Base-by-base conservation (phyloP, 2,329 filamentous ascomycete genomes). In the Purpureocillium lavendulum region DNA sequence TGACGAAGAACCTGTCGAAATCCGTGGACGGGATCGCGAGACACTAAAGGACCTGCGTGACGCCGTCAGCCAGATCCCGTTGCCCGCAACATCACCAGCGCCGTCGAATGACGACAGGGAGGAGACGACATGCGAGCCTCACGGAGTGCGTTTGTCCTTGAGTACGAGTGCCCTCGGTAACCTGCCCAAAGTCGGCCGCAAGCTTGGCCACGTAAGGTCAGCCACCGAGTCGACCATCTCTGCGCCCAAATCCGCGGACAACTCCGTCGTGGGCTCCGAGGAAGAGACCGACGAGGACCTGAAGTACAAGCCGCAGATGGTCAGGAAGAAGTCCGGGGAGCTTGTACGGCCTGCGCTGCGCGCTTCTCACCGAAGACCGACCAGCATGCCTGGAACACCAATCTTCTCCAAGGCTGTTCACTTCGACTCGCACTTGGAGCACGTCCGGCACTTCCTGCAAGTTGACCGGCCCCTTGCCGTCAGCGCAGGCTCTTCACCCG, bases 261-360 rank as follows among this genome's bases (percentile, higher is more conserved):
- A 65, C 40, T 77, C 75, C 2, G 45, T 68, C 26, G 66, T 66
- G 3, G 62, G 57, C 8, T 80, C 77, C 1, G 78, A 82, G 36
- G 80, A 85, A 44, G 80, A 82, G 55, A 76, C 62, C 48, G 82
- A 73, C 54, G 65, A 78, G 60, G 65, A 82, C 40, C 52, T 74
- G 44, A 61, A 58, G 46, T 71, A 67, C 52, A 94, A 92, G 65
- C 88, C 89, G n/a, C 80, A 81, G 39, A 94, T 97, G 80, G 81
- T 98, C 10, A 82, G 92, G 53, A 98, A 98, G 70, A 98, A 98
- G 73, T 97, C 92, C 30, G 92, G 92, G 28, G 92, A 98, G 65
- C 74, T 98, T 29, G 92, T 98, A 42, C 82, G 92, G 52, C 92
- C 92, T 11, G 92, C 92, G 15, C 75, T 98, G 38, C 81, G 92